These are phyloP conservation scores for Tricholoma matsutake DNA, from an alignment of 768 basidiomycete species.

Conservation along the genomic window DNA sequence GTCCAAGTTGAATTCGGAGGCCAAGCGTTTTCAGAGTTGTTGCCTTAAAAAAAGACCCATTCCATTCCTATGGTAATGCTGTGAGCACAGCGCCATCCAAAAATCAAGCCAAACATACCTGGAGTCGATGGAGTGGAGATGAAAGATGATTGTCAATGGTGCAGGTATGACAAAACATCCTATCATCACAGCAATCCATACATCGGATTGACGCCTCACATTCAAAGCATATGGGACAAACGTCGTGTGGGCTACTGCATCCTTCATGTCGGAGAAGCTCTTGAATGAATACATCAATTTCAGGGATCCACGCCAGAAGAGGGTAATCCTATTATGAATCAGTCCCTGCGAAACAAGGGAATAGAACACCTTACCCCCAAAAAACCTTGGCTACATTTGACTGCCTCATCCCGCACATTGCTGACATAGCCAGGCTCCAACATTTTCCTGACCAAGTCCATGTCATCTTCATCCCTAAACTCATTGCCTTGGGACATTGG, in stretches of 20 bases:
- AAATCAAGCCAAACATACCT: background rate
- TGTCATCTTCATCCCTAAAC: background rate
- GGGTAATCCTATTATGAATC: background rate
- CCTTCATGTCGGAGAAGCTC: background rate
- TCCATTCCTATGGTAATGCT: too few species aligned
- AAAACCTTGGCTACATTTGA: background rate
- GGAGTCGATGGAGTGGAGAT: background rate
- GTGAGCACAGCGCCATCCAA: too few species aligned
- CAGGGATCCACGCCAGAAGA: background rate
- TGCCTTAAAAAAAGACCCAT: background rate
- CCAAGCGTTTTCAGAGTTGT: background rate
- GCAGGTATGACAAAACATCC: slow-evolving; percentile 2
- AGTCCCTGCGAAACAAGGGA: background rate
- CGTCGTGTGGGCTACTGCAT: background rate
- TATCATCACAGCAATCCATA: background rate
- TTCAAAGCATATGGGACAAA: background rate
- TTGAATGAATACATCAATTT: background rate
- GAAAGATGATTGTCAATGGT: background rate
- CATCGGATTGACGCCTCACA: background rate
- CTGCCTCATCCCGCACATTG: background rate
- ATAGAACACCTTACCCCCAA: background rate
- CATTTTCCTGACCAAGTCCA: background rate
- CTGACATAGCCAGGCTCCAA: background rate
- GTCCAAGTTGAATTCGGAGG: background rate
- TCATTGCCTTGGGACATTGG: background rate